These are phyloP conservation scores for Rhododendron henanense DNA, from an alignment of 148 eudicot genomes.

Conservation along the genomic window DNA sequence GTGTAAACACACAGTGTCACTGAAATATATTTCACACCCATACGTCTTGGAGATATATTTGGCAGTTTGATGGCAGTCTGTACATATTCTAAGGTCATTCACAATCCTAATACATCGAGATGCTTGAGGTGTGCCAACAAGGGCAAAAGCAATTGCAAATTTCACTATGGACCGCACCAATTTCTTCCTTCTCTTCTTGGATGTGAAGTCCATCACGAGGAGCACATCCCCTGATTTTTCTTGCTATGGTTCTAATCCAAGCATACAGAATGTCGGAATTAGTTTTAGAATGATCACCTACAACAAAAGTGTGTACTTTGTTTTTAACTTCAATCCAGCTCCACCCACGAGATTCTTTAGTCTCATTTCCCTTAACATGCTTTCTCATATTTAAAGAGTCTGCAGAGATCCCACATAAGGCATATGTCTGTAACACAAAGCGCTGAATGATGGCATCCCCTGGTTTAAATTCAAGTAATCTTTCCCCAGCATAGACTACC, in stretches of 20 bases:
- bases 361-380: slow-evolving; percentile 22
- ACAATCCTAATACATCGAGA: slow-evolving; percentile 46
- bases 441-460: slow-evolving; percentile 31
- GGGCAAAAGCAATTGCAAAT: slow-evolving; percentile 69
- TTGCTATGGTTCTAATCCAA: slow-evolving; percentile 47
- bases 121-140: slow-evolving; percentile 26
- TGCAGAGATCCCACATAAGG: slow-evolving; percentile 31
- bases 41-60: slow-evolving; percentile 51
- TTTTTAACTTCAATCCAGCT: slow-evolving; percentile 64
- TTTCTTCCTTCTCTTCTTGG: slow-evolving; percentile 57
- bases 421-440: slow-evolving; percentile 41
- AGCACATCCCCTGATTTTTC: slow-evolving; percentile 22
- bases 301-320: slow-evolving; percentile 45
- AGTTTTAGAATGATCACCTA: slow-evolving; percentile 37
- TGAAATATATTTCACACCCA: slow-evolving; percentile 56
- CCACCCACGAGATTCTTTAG: slow-evolving; percentile 29
- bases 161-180: slow-evolving; percentile 72
- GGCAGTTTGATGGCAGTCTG: slow-evolving; percentile 51
- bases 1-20: slow-evolving; percentile 69
- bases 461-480: slow-evolving; percentile 57
- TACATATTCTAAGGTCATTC: slow-evolving; percentile 64
- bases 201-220: slow-evolving; percentile 20
- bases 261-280: slow-evolving; percentile 26
- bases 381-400: slow-evolving; percentile 24
- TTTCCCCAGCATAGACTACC: slow-evolving; percentile 54